These are phyloP conservation scores for Talaromyces nanjingensis DNA, from an alignment of 495 filamentous ascomycete genomes.

Conservation along the genomic window DNA sequence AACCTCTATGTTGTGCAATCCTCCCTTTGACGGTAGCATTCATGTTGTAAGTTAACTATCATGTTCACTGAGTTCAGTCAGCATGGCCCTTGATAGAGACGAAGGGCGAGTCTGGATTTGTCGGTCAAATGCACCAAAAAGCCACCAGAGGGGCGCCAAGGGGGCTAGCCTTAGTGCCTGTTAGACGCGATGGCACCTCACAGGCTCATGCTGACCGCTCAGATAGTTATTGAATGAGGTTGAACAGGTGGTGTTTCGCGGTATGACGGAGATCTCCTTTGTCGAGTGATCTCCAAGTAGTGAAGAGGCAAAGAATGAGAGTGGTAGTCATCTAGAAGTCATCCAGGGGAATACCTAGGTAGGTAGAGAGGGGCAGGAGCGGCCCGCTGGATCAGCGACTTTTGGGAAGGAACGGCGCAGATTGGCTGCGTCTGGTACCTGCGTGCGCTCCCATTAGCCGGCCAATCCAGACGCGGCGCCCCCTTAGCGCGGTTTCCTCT, in stretches of 20 bases:
- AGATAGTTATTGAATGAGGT: neutral
- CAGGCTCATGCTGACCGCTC: neutral
- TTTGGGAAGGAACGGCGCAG: neutral
- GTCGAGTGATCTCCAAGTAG: no score
- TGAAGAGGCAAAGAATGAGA: neutral
- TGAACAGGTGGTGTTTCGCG: neutral
- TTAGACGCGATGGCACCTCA: neutral
- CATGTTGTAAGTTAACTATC: neutral
- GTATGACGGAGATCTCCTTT: neutral
- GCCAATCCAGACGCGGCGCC: neutral
- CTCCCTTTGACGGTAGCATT: neutral
- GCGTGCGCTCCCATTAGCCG: neutral
- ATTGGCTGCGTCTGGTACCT: neutral
- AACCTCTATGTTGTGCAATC: neutral
- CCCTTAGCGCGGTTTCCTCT: slow-evolving; percentile 3
- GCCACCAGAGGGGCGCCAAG: neutral
- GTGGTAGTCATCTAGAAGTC: neutral
- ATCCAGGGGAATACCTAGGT: neutral
- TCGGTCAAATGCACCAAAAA: neutral
- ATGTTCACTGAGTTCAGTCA: neutral
- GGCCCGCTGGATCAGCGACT: neutral
- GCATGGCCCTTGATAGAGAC: neutral
- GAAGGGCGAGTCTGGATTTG: neutral
- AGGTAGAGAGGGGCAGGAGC: neutral
- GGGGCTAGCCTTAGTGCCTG: neutral